phyloP scores from a whole-genome alignment of 1,284 basidiomycete species.

The Ustilago curta region DNA sequence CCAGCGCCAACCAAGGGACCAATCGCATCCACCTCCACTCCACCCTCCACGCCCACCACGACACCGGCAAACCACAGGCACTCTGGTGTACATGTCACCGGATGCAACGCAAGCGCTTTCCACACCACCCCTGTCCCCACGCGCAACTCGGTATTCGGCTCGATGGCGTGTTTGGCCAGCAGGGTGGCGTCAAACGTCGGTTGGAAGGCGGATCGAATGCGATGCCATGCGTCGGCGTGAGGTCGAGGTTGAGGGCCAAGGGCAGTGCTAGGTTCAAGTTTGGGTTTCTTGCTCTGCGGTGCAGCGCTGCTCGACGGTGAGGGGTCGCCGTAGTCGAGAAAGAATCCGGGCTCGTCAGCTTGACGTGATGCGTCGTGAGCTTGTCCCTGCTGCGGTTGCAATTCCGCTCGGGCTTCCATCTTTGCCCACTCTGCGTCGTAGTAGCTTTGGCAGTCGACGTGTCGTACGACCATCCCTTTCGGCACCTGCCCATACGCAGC shows the following conservation, averaged over 20 bases:
- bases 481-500: slow-evolving; percentile 20
- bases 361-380: neutral
- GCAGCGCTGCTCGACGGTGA: no score
- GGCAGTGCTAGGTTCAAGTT: neutral
- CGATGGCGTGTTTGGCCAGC: no score
- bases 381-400: neutral
- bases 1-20: slow-evolving; percentile 3
- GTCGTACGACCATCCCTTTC: slow-evolving; percentile 8
- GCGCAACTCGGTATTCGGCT: neutral
- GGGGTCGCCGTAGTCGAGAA: slow-evolving; percentile 18
- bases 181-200: no score
- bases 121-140: neutral
- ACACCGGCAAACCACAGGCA: slow-evolving; percentile 8
- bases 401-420: slow-evolving; percentile 9
- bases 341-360: neutral
- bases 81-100: neutral
- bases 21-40: neutral
- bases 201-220: no score
- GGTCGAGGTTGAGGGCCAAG: neutral
- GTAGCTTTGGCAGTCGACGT: slow-evolving; percentile 33
- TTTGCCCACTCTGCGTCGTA: slow-evolving; percentile 14
- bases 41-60: neutral
- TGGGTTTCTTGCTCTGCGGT: slow-evolving; percentile 6
- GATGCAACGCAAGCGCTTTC: slow-evolving; percentile 7
- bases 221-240: neutral